Conservation (phyloP, 2,329 filamentous ascomycete genomes). For the Pseudogymnoascus sp. region DNA sequence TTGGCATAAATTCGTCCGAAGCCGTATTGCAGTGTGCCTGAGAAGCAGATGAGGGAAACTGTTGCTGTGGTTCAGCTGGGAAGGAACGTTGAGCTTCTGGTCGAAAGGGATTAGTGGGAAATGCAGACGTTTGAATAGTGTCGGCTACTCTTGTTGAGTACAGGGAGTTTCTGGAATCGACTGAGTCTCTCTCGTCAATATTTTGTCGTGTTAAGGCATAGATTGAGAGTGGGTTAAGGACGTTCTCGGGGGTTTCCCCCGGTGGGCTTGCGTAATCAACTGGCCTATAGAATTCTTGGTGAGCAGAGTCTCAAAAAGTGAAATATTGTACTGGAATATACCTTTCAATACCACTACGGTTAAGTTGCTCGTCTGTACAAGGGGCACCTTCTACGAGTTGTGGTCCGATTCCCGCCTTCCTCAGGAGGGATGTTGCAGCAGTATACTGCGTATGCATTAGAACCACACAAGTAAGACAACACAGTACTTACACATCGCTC, state of each 20-base stretch:
- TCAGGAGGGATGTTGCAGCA: constrained; percentile 11
- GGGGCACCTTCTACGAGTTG: constrained; percentile 8
- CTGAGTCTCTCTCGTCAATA: constrained; percentile 22
- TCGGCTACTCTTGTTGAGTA: not conserved
- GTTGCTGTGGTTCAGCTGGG: not conserved
- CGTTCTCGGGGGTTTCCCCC: constrained; percentile 21
- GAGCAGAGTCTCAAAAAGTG: not conserved
- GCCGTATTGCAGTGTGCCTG: not conserved
- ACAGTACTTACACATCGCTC: constrained; percentile 5
- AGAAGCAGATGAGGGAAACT: not conserved
- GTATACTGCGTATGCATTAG: not conserved
- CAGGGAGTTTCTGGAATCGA: constrained; percentile 15
- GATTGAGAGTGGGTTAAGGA: constrained; percentile 23
- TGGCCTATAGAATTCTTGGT: not conserved
- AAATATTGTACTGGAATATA: not conserved
- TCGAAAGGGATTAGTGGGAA: not conserved
- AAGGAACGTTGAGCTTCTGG: not conserved
- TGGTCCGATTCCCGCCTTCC: constrained; percentile 10
- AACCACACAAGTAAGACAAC: not conserved
- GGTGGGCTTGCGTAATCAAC: constrained; percentile 12
- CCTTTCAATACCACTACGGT: not conserved
- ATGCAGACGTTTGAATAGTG: not conserved
- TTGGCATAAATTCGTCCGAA: not conserved
- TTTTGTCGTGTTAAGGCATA: constrained; percentile 23
- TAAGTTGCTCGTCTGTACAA: not conserved